Base-by-base conservation (phyloP, 192 early-diverging fungal species). In the Gonapodya sp. region DNA sequence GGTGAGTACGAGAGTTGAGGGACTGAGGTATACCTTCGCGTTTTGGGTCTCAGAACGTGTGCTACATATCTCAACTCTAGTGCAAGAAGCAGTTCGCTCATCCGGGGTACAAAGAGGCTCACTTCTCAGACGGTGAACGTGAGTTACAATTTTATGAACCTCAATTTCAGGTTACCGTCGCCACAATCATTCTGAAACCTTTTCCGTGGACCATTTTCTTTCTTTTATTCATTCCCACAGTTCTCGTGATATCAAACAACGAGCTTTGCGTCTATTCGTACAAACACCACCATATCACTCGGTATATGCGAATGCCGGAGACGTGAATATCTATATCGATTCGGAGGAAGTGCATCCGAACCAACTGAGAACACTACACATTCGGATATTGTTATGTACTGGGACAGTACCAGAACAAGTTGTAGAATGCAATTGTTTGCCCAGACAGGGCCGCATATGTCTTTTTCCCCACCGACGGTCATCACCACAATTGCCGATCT, bases 41-140 rank as follows among this genome's bases (percentile, higher is more conserved):
- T n/a, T n/a, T n/a, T 64, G 46, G 46, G 46, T 64, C 46, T 16
- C 46, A n/a, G n/a, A n/a, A n/a, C n/a, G n/a, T n/a, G n/a, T n/a
- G n/a, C 24, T 64, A 64, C 46, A 24, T 64, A 16, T 64, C 8
- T 64, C 46, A 8, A 64, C 24, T 8, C 24, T 24, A 64, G 46
- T 64, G 46, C 46, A 64, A 64, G 46, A 64, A 64, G 46, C 46
- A 64, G 46, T 64, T 64, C 46, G 46, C 46, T 64, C 46, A 64
- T 24, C 46, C 46, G 46, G 46, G 46, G 46, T 64, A 64, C 24
- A 64, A 64, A 24, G 24, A 64, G 8, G 8, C 46, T 24, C 24
- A 8, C 46, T 64, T 64, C 46, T 64, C 46, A 24, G 46, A 64
- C 46, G 46, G 46, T 24, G 46, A 64, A 24, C 46, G 46, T 64